Evolutionary conservation across 1,284 basidiomycete species (phyloP).

Genomic region (Sporisorium reilianum): DNA sequence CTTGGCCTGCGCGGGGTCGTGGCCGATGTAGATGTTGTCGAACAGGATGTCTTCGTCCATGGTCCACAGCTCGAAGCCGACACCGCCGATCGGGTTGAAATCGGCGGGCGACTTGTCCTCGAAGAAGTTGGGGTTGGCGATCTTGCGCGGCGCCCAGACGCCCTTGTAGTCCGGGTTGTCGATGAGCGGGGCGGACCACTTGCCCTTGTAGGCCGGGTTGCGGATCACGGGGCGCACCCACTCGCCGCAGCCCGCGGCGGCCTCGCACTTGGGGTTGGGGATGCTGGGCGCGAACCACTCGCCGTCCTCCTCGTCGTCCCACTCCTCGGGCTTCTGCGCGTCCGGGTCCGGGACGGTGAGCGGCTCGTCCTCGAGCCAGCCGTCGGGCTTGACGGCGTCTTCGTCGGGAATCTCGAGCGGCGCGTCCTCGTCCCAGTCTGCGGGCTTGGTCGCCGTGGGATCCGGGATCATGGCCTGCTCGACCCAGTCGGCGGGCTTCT

Average conservation of each 20-base stretch:
- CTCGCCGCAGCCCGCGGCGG: slow-evolving; percentile 91
- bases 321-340: slow-evolving; percentile 97
- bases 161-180: slow-evolving; percentile 70
- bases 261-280: slow-evolving; percentile 80
- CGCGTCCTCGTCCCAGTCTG: slow-evolving; percentile 68
- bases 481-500: slow-evolving; percentile 93
- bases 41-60: slow-evolving; percentile 69
- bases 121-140: slow-evolving; percentile 86
- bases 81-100: slow-evolving; percentile 72
- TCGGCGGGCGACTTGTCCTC: slow-evolving; percentile 88
- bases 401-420: slow-evolving; percentile 78
- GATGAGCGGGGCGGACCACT: slow-evolving; percentile 92
- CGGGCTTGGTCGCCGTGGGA: slow-evolving; percentile 78
- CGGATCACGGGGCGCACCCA: slow-evolving; percentile 91
- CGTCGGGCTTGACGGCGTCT: slow-evolving; percentile 88
- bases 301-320: slow-evolving; percentile 99
- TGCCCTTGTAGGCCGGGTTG: slow-evolving; percentile 97
- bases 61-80: slow-evolving; percentile 68
- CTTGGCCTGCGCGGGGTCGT: slow-evolving; percentile 62
- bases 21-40: slow-evolving; percentile 68
- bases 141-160: slow-evolving; percentile 63
- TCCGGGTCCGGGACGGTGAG: slow-evolving; percentile 88
- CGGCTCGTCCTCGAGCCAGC: slow-evolving; percentile 94
- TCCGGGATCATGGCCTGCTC: slow-evolving; percentile 88
- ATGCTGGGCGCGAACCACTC: slow-evolving; percentile 94